These are phyloP conservation scores for Teunomyces tritomae DNA, from an alignment of 805 yeast genomes.

Conservation along the genomic window DNA sequence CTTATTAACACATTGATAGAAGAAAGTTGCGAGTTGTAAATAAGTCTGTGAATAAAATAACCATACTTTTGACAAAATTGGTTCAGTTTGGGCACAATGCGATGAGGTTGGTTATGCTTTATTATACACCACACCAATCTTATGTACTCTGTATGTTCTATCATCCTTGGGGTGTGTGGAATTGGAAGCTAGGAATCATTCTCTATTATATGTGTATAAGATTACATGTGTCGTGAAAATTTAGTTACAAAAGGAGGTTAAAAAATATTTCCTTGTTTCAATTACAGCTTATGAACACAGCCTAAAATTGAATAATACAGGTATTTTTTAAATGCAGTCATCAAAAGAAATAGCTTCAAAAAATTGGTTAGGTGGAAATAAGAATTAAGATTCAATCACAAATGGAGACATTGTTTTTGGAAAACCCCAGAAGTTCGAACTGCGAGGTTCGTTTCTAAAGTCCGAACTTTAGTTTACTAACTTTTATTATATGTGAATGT, in stretches of 20 bases:
- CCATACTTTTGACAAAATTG: conserved; percentile 9
- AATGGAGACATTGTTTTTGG: background rate
- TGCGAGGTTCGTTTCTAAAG: background rate
- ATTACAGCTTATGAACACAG: conserved; percentile 1
- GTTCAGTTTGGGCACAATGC: background rate
- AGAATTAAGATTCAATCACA: background rate
- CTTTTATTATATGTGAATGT: background rate
- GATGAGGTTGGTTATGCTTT: background rate
- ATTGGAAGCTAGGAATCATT: background rate
- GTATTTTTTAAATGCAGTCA: background rate
- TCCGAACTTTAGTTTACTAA: background rate
- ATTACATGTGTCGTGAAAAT: conserved; percentile 2
- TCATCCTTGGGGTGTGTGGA: background rate
- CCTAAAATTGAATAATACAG: background rate
- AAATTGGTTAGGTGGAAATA: background rate
- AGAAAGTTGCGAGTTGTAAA: conserved; percentile 21
- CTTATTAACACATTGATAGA: conserved; percentile 22
- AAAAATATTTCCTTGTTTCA: conserved; percentile 1
- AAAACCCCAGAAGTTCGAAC: background rate
- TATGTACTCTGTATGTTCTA: conserved; percentile 6
- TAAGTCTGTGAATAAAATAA: conserved; percentile 13
- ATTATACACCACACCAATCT: conserved; percentile 13
- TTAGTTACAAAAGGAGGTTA: background rate
- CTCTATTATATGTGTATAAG: background rate
- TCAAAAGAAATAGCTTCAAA: background rate